Evolutionary conservation across 2,329 filamentous ascomycete genomes (phyloP), one percentile per base, ranked within the genome.

Genomic region (Aspergillus pseudonomiae): DNA sequence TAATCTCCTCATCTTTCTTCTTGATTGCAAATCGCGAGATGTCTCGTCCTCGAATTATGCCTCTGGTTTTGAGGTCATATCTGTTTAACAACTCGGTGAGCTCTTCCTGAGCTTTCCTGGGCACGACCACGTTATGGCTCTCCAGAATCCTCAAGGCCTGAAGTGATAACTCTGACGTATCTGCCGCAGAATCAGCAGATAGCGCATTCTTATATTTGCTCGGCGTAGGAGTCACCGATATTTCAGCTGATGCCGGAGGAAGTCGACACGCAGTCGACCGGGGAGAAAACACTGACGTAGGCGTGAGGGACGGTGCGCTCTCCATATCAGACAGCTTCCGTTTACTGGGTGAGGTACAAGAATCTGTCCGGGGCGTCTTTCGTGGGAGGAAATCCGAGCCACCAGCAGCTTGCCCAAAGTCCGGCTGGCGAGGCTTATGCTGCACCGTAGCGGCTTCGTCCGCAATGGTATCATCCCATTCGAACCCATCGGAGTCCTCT

Each of bases 41-140:
- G 64, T 94, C 90, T 2, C 91, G 81, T 0, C 90, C 89, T 65
- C 84, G 84, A 45, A 82, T 81, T 24, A 91, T 81, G 0, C 91
- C 91, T 69, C 85, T 86, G 0, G 84, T 82, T 58, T 82, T 84
- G 58, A 88, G 77, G 19, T 86, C 84, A 67, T 91, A 83, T 52
- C 78, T 84, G 41, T 83, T 80, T 36, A 92, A 79, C 9, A 86
- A 66, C 12, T 69, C 70, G 2, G 77, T 69, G 2, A 83, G 57
- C 21, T 80, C 75, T 3, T 77, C 73, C 39, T 72, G 74, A 2
- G 77, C 76, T 11, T 67, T 62, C 11, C 73, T 70, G 6, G 77
- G 69, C 11, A 83, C 57, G 2, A 72, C 68, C 26, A 77, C 71
- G 39, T 69, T 60, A 60, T 80, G 71, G 7, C 70, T 69, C 6